Conservation (phyloP, 177 flowering plant genomes). For the Tripterygium wilfordii region DNA sequence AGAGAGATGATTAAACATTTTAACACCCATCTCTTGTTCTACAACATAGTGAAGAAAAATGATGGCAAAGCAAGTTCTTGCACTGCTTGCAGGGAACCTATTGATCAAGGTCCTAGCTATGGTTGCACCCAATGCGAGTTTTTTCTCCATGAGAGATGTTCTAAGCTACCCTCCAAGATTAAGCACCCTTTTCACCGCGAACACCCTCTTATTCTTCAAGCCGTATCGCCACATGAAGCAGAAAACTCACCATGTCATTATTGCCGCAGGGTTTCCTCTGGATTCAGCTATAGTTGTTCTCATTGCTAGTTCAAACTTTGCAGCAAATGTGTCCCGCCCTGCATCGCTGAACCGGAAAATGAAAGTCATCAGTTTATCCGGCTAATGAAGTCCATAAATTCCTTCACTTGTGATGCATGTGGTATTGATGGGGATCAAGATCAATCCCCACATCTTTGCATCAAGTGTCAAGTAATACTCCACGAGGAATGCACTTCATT, state of each 20-base stretch:
- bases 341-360: background rate
- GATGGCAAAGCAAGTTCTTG: too few relatives aligned
- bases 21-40: too few relatives aligned
- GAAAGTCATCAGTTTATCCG: background rate
- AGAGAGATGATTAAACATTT: too few relatives aligned
- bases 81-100: background rate
- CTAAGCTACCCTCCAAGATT: background rate
- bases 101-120: background rate
- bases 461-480: background rate
- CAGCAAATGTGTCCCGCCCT: background rate
- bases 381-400: background rate
- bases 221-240: too few relatives aligned
- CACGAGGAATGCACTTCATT: slow-evolving; percentile 1
- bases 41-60: too few relatives aligned
- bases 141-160: slow-evolving; percentile 2
- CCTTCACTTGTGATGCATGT: slow-evolving; percentile 1
- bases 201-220: background rate
- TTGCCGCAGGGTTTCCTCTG: too few relatives aligned
- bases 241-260: too few relatives aligned
- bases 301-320: background rate
- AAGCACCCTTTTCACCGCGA: background rate
- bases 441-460: background rate
- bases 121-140: background rate
- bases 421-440: background rate
- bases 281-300: slow-evolving; percentile 1